Base-by-base conservation (phyloP, 805 yeast species). In the Hanseniaspora valbyensis region DNA sequence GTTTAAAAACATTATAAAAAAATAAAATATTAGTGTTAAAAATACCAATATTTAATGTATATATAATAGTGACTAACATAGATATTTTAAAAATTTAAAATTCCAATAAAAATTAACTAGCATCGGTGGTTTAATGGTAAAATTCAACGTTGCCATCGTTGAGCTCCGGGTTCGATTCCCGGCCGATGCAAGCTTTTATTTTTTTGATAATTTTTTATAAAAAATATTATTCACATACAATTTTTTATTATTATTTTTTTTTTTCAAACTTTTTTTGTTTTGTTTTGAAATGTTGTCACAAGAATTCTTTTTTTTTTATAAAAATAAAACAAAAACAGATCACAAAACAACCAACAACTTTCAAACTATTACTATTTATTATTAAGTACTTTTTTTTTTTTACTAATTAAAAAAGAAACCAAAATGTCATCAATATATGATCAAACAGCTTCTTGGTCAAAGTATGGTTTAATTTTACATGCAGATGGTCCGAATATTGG, bases 391-490 rank as follows among this genome's bases (percentile, higher is more conserved):
- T n/a, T n/a, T n/a, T n/a, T n/a, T n/a, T n/a, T n/a, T n/a, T n/a
- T n/a, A n/a, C n/a, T n/a, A n/a, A n/a, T n/a, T n/a, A n/a, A n/a
- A n/a, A n/a, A n/a, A n/a, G n/a, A n/a, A n/a, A n/a, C n/a, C n/a
- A n/a, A n/a, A n/a, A 44, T 44, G 49, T 34, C 42, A 8, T 44
- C 18, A 6, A 26, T 37, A 14, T 44, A 44, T 21, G 49, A 44
- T 21, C 42, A 36, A n/a, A 13, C 49, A 10, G 49, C 22, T 19
- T 44, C 49, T 10, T 87, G 95, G 95, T 83, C 94, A 10, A 76
- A 79, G 56, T 83, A 80, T 56, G 96, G 96, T 13, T 77, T 86
- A 57, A 74, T 89, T 29, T 95, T 95, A 1, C 86, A 81, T 57
- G 67, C 78, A 6, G 71, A 75, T 50, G 65, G 70, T 36, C 59